These are phyloP conservation scores for Aspergillus steynii DNA, from an alignment of 495 filamentous ascomycete genomes.

Conservation along the genomic window DNA sequence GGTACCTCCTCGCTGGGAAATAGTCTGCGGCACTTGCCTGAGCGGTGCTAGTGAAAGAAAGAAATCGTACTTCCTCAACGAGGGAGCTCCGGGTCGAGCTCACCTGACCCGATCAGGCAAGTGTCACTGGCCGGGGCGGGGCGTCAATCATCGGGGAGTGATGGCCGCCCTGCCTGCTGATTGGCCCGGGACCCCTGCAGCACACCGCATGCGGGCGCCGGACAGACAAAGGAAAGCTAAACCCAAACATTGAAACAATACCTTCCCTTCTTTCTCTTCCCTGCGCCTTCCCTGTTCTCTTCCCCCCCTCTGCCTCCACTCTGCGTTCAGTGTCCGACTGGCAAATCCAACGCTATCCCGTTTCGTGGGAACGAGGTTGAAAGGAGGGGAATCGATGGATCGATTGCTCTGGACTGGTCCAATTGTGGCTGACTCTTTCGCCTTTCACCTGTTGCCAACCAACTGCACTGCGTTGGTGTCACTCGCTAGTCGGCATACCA, in stretches of 20 bases:
- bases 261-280: slow-evolving; percentile 4
- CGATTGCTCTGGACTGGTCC: slow-evolving; percentile 10
- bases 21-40: too few species aligned
- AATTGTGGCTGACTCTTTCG: slow-evolving; percentile 9
- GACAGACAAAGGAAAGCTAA: slow-evolving; percentile 33
- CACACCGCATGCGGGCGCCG: slow-evolving; percentile 39
- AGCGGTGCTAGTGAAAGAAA: too few species aligned
- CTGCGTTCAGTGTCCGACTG: too few species aligned
- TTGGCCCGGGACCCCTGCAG: slow-evolving; percentile 27
- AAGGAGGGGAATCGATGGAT: background rate
- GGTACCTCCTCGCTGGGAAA: background rate
- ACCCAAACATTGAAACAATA: slow-evolving; percentile 19
- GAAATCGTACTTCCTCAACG: background rate
- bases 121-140: slow-evolving; percentile 15
- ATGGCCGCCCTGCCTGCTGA: background rate
- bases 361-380: background rate
- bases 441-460: slow-evolving; percentile 2
- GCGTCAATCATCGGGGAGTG: slow-evolving; percentile 12
- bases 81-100: background rate
- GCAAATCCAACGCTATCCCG: background rate
- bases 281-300: background rate
- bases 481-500: background rate
- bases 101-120: slow-evolving; percentile 13
- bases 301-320: background rate
- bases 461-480: background rate